Evolutionary conservation across 176 grass and related monocot species (phyloP).

Genomic region (Raddia distichophylla): DNA sequence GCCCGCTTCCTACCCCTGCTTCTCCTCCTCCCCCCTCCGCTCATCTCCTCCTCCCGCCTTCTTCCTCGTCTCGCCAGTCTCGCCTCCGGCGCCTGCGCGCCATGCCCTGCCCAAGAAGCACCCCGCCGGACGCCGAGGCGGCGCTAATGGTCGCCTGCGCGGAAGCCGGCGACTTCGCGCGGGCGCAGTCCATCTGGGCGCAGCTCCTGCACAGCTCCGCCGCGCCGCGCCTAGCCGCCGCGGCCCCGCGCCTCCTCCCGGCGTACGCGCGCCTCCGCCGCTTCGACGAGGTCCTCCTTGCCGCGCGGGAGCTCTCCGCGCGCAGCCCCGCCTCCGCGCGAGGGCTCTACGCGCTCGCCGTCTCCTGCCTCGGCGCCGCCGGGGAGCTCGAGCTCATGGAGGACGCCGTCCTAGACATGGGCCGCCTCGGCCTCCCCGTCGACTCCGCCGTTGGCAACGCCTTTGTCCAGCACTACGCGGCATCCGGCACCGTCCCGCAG

Average conservation of each 20-base stretch:
- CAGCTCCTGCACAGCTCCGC: conserved; percentile 72
- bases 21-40: not conserved
- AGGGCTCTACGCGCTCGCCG: conserved; percentile 52
- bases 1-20: not conserved
- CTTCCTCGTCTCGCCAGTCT: not conserved
- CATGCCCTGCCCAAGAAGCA: not conserved
- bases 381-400: conserved; percentile 68
- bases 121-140: conserved; percentile 17
- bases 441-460: conserved; percentile 64
- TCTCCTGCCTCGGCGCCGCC: conserved; percentile 60
- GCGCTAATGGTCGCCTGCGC: conserved; percentile 62
- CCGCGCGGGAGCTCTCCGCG: conserved; percentile 43
- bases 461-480: conserved; percentile 71
- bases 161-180: conserved; percentile 53
- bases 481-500: conserved; percentile 62
- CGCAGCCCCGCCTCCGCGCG: conserved; percentile 37
- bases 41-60: not conserved
- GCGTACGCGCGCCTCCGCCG: conserved; percentile 56
- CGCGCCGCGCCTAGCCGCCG: conserved; percentile 37
- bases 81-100: not conserved
- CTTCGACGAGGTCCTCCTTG: conserved; percentile 56
- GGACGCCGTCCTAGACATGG: conserved; percentile 61
- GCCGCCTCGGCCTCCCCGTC: conserved; percentile 53
- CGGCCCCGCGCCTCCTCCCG: conserved; percentile 45
- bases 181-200: conserved; percentile 59